Evolutionary conservation across 441 rosid genomes (phyloP), one percentile per base, ranked within the genome.

Genomic region (Euphorbia corollata): DNA sequence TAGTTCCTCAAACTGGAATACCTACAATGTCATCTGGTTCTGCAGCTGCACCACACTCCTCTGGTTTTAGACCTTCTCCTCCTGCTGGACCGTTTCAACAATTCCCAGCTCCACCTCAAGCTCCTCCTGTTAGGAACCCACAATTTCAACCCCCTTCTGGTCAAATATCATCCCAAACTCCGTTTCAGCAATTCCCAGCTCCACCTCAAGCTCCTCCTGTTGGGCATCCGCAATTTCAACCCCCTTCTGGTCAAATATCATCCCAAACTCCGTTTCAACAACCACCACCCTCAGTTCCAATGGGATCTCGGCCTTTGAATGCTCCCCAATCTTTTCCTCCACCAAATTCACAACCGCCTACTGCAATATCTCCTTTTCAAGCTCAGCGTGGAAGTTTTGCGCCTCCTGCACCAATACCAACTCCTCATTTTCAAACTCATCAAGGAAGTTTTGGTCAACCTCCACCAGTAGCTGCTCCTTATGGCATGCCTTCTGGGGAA

Each of bases 231-330:
- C 83, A 78, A 41, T 51, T 82, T 72, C 89, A 80, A 66, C 82
- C 88, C 70, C 84, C 89, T 71, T 60, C 76, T 47, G 82, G 84
- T 75, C 97, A 85, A 74, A 70, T 74, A 56, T 74, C 88, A 60
- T 61, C 75, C 6, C 70, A 74, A 53, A 74, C 84, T 75, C 70
- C 84, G 7, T 74, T 79, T 71, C 85, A 68, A 50, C 79, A 89
- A 15, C 95, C 78, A 73, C 78, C 86, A 68, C 75, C 83, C 16
- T 72, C 82, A 64, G 78, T 77, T 39, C 80, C 88, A 6, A 86
- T 84, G 87, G 96, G 96, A 73, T 84, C 81, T 78, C 87, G 85
- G 0, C 82, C 85, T 30, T 56, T 59, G 68, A 85, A 71, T 71
- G 74, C 75, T 71, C 77, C 86, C 62, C 85, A 67, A 63, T 55